Evolutionary conservation across 2,329 filamentous ascomycete species (phyloP).

Genomic region (Ophiostoma fasciatum): DNA sequence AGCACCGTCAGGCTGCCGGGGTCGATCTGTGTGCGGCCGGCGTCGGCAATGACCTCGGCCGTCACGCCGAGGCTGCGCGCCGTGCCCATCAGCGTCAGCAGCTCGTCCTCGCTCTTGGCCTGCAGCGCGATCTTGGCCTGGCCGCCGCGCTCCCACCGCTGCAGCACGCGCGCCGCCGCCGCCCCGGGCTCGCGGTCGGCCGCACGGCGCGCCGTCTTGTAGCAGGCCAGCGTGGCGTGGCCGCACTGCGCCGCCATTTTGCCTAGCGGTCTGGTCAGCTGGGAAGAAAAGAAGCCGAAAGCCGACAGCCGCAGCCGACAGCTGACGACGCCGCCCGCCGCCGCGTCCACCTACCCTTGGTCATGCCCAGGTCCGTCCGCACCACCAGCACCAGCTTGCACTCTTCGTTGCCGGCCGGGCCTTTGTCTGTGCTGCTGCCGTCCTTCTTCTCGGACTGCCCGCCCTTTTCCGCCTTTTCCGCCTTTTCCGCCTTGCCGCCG

Average conservation of each 20-base stretch:
- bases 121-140: constrained; percentile 93
- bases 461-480: constrained; percentile 12
- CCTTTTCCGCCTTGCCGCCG: constrained; percentile 16
- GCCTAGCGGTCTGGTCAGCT: constrained; percentile 34
- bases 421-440: constrained; percentile 23
- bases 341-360: constrained; percentile 52
- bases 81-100: constrained; percentile 57
- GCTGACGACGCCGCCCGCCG: neutral
- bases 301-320: neutral
- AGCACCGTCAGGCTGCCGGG: constrained; percentile 85
- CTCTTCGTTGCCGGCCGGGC: constrained; percentile 46
- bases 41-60: constrained; percentile 82
- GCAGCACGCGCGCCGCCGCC: constrained; percentile 48
- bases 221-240: constrained; percentile 95
- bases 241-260: constrained; percentile 95
- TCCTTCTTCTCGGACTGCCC: constrained; percentile 14
- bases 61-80: constrained; percentile 74
- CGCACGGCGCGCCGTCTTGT: constrained; percentile 58
- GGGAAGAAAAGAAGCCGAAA: neutral
- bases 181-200: constrained; percentile 36
- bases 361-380: constrained; percentile 91
- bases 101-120: constrained; percentile 71
- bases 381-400: constrained; percentile 92
- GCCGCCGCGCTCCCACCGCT: constrained; percentile 71
- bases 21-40: constrained; percentile 94